Percentiles rank a stretch among this genome's conserved stretches.
Evolutionary conservation across 208 protist genomes (phyloP).

Genomic region (Acanthamoeba triangularis): DNA sequence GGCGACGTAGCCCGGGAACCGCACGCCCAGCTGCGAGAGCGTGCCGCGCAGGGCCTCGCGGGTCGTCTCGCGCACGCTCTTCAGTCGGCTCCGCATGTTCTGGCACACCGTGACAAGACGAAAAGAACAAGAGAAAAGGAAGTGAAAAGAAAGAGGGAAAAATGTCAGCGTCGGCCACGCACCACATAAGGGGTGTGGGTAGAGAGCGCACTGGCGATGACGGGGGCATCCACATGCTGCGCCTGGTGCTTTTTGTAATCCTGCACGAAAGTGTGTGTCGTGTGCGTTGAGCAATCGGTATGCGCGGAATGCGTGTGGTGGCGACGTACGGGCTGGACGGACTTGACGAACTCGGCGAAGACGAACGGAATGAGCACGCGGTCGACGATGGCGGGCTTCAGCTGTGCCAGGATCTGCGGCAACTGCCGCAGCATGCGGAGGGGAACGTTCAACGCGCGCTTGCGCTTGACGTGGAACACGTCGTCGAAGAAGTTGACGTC

Average conservation of each 20-base stretch:
- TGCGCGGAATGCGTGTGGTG: not conserved
- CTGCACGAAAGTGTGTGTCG: not conserved
- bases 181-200: not conserved
- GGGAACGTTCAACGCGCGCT: constrained; percentile 7
- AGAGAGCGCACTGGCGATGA: constrained; percentile 26
- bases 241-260: not conserved
- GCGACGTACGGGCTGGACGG: not conserved
- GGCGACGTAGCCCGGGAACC: constrained; percentile 33
- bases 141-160: too few relatives aligned
- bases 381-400: not conserved
- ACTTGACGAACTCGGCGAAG: constrained; percentile 48
- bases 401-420: not conserved
- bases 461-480: constrained; percentile 54
- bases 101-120: constrained; percentile 48
- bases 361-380: constrained; percentile 55
- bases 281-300: not conserved
- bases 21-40: constrained; percentile 8
- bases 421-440: constrained; percentile 60
- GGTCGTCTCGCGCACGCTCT: constrained; percentile 53
- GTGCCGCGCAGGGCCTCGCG: constrained; percentile 61
- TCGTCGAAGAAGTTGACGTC: constrained; percentile 75
- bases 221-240: constrained; percentile 29
- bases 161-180: too few relatives aligned
- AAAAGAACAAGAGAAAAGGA: not conserved
- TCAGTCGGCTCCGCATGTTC: constrained; percentile 59